A percentile compares a stretch with the other conserved stretches of the same genome.
Evolutionary conservation across 163 green algal species (phyloP).

Genomic region (Scenedesmus sp.): DNA sequence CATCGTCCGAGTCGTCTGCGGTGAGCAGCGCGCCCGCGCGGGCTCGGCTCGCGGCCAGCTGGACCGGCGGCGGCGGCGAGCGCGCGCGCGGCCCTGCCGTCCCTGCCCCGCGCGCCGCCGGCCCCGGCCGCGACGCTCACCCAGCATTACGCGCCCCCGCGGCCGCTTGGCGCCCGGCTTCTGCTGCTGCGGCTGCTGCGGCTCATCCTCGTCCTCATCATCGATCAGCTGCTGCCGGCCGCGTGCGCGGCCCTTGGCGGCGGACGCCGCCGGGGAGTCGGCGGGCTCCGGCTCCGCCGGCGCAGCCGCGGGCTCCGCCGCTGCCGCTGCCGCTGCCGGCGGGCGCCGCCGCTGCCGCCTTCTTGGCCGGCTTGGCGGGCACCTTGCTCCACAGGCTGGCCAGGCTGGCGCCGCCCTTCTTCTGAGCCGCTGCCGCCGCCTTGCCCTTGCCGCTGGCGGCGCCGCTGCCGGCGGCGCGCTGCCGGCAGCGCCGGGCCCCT

Average conservation of each 20-base stretch:
- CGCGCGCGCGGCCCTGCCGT: too few relatives aligned
- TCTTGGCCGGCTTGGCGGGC: not conserved
- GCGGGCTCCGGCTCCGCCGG: not conserved
- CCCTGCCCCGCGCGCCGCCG: too few relatives aligned
- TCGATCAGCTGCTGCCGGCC: conserved; percentile 36
- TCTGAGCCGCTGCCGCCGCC: not conserved
- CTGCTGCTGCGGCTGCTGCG: conserved; percentile 21
- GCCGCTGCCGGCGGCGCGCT: not conserved
- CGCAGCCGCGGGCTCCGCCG: not conserved
- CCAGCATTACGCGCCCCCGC: conserved; percentile 7
- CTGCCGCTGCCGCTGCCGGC: not conserved
- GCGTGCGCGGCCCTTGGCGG: not conserved
- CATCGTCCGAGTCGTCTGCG: too few relatives aligned
- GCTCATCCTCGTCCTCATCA: conserved; percentile 25
- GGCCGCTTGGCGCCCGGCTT: not conserved
- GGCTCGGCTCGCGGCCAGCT: too few relatives aligned
- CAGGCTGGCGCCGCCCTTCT: not conserved
- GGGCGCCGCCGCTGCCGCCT: not conserved
- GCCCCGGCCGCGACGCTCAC: not conserved
- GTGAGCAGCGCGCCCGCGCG: too few relatives aligned
- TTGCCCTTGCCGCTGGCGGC: not conserved
- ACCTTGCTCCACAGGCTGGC: conserved; percentile 32
- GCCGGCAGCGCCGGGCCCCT: conserved; percentile 6
- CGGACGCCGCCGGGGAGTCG: too few relatives aligned
- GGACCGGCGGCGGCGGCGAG: too few relatives aligned